Percentiles rank a stretch among this genome's conserved stretches.
Conservation (phyloP, 2,329 filamentous ascomycete species). For the Aspergillus sp. region DNA sequence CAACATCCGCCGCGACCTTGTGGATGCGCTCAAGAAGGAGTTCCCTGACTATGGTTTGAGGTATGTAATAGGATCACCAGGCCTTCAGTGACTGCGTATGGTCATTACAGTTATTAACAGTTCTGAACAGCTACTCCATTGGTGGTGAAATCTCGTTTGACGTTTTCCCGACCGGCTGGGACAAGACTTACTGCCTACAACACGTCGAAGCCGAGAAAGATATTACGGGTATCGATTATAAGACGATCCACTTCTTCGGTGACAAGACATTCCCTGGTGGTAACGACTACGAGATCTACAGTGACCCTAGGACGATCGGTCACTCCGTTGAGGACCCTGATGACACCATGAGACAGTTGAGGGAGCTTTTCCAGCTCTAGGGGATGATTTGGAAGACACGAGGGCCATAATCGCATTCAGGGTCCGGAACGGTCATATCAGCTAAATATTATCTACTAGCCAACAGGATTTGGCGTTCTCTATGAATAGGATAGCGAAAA, state of each 20-base stretch:
- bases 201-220: slow-evolving; percentile 83
- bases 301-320: slow-evolving; percentile 76
- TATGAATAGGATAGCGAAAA: neutral
- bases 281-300: slow-evolving; percentile 95
- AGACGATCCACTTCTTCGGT: slow-evolving; percentile 94
- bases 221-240: slow-evolving; percentile 66
- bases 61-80: slow-evolving; percentile 53
- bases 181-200: slow-evolving; percentile 94
- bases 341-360: slow-evolving; percentile 77
- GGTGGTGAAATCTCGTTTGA: slow-evolving; percentile 98
- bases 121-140: slow-evolving; percentile 72
- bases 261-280: slow-evolving; percentile 91
- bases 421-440: neutral
- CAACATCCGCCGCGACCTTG: slow-evolving; percentile 74
- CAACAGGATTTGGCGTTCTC: neutral
- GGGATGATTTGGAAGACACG: neutral
- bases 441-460: neutral
- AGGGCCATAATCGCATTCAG: too few relatives aligned
- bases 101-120: slow-evolving; percentile 1
- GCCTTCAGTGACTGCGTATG: neutral
- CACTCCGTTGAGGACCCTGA: slow-evolving; percentile 80
- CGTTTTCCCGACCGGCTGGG: slow-evolving; percentile 95
- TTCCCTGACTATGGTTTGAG: slow-evolving; percentile 85
- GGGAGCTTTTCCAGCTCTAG: slow-evolving; percentile 73
- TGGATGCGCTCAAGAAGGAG: slow-evolving; percentile 72